These are phyloP conservation scores for Trypanosoma platydactyli DNA, from an alignment of 208 protist genomes.

Conservation along the genomic window DNA sequence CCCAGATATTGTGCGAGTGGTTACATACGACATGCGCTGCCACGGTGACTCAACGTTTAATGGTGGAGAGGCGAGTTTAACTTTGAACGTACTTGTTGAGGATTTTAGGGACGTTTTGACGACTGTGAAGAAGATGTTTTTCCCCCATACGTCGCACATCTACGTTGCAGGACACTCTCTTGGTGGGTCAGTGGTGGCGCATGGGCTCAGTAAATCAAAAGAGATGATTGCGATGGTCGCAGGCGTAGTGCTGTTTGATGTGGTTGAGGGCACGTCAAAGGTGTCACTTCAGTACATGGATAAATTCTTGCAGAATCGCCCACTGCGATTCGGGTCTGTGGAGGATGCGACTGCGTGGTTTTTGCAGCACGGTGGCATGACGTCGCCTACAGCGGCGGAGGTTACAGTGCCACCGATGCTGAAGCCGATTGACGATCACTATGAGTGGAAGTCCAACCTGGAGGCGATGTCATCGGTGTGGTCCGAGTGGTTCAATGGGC, in stretches of 20 bases:
- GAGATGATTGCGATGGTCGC: conserved; percentile 33
- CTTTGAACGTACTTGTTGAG: conserved; percentile 56
- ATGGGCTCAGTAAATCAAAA: conserved; percentile 37
- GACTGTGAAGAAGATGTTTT: conserved; percentile 41
- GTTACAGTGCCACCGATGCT: conserved; percentile 84
- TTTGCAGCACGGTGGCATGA: conserved; percentile 74
- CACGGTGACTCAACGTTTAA: conserved; percentile 79
- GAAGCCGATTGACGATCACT: conserved; percentile 29
- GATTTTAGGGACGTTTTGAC: conserved; percentile 64
- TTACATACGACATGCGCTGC: conserved; percentile 86
- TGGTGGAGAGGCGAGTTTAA: conserved; percentile 63
- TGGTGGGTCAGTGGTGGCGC: conserved; percentile 74
- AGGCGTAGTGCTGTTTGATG: conserved; percentile 84
- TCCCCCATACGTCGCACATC: conserved; percentile 35
- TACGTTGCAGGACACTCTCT: conserved; percentile 88
- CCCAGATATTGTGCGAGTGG: conserved; percentile 35
- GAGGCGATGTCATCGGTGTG: conserved; percentile 67
- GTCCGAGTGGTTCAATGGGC: conserved; percentile 86
- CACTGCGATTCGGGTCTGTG: conserved; percentile 55
- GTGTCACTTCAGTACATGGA: conserved; percentile 80
- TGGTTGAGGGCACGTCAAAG: conserved; percentile 90
- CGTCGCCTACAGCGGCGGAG: conserved; percentile 47
- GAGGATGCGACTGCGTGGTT: conserved; percentile 81
- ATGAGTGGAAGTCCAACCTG: conserved; percentile 80
- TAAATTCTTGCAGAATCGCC: conserved; percentile 70